Conservation (phyloP, 1,284 basidiomycete species). For the Rhodotorula sp. region DNA sequence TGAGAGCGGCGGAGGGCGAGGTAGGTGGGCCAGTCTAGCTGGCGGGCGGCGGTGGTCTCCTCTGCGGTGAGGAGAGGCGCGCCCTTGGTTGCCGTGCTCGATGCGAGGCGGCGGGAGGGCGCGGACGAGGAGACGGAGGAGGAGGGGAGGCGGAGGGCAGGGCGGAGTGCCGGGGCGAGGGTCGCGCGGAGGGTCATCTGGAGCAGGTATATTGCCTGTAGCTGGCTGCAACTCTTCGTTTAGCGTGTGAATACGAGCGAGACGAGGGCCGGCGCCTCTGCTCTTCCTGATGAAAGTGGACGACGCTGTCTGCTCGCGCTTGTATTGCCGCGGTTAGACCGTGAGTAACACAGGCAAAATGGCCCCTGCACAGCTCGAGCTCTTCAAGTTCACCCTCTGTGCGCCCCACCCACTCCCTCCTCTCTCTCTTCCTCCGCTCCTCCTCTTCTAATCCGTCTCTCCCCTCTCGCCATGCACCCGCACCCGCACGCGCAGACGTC, state of each 20-base stretch:
- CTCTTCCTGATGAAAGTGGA: neutral
- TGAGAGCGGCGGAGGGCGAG: slow-evolving; percentile 38
- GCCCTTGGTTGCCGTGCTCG: neutral
- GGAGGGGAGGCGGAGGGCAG: neutral
- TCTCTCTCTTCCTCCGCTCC: neutral
- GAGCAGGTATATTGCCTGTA: neutral
- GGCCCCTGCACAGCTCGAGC: slow-evolving; percentile 41
- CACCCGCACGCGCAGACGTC: slow-evolving; percentile 44
- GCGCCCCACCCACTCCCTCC: neutral
- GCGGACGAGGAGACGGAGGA: slow-evolving; percentile 4
- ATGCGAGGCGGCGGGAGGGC: neutral
- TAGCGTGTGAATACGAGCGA: neutral
- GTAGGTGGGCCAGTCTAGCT: slow-evolving; percentile 43
- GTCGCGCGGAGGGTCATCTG: neutral
- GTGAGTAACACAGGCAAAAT: neutral
- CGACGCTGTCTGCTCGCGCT: neutral
- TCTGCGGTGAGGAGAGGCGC: neutral
- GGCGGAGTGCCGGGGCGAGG: neutral
- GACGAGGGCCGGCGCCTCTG: neutral
- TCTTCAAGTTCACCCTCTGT: slow-evolving; percentile 44
- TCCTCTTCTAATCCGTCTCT: neutral
- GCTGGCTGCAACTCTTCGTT: too few relatives aligned
- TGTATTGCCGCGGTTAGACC: too few relatives aligned
- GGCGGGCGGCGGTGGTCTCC: neutral
- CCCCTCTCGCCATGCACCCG: neutral